Evolutionary conservation across 1,284 basidiomycete genomes (phyloP), one percentile per base, ranked within the genome.

Genomic region (Pseudozyma thailandica): DNA sequence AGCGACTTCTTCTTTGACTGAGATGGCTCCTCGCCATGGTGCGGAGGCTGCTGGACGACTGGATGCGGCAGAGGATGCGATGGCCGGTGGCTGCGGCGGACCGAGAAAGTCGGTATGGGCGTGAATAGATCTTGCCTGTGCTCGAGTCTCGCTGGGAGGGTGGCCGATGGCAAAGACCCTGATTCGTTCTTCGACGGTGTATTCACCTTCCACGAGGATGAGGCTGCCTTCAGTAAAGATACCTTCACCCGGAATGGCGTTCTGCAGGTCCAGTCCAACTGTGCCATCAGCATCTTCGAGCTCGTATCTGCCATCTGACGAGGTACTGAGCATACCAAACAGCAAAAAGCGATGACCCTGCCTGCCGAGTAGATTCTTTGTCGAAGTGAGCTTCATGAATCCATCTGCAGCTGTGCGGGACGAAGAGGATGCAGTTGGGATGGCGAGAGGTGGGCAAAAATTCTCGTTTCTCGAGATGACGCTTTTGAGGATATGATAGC

Each of bases 211-310:
- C 0, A 98, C 89, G 9, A 99, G 87, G 1, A 94, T 92, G 84
- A 97, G 91, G 62, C 91, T 93, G 0, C 96, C 96, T 83, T 98
- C 94, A 0, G 94, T 97, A 80, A 98, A 98, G 15, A 99, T 84
- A 0, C 96, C 96, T 82, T 97, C 94, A 42, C 94, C 93, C 6
- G 95, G 94, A 62, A 70, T 58, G 21, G 95, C 87, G 75, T 91
- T 90, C 5, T 90, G 89, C 76, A 98, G 90, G 82, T 98, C 94
- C 27, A 99, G 86, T 50, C 90, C 90, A 0, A 98, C 94, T 21
- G 86, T 86, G 3, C 95, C 96, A 75, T 99, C 96, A 16, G 91
- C 87, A 82, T 99, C 96, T 84, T 98, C 96, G 6, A 99, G 86
- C 77, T 90, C 94, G 45, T 97, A 85, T 71, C 89, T 89, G 0